These are phyloP conservation scores for Phytophthora hybrid DNA, from an alignment of 352 stramenopile genomes.

Conservation along the genomic window DNA sequence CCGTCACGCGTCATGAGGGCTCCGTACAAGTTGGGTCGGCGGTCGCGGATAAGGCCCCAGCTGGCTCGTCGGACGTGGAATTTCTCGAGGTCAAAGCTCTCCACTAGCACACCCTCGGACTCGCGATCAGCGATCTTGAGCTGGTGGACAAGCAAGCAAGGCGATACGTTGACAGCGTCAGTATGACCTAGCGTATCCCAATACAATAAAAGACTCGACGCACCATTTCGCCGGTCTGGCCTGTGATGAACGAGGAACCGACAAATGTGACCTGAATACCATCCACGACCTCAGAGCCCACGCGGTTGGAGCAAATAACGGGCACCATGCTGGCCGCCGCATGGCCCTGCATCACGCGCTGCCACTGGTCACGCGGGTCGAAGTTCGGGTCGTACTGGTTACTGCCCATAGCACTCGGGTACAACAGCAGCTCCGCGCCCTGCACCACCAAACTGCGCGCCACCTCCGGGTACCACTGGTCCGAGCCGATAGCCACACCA, in stretches of 20 bases:
- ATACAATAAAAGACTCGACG: neutral
- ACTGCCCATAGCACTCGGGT: conserved; percentile 83
- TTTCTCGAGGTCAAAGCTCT: conserved; percentile 89
- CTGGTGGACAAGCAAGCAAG: conserved; percentile 37
- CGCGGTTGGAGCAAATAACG: conserved; percentile 92
- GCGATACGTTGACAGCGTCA: neutral
- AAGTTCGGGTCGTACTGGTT: conserved; percentile 91
- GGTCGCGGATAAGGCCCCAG: conserved; percentile 90
- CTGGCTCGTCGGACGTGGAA: conserved; percentile 87
- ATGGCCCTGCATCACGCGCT: conserved; percentile 93
- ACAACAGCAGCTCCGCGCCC: conserved; percentile 89
- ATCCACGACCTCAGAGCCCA: conserved; percentile 84
- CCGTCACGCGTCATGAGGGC: conserved; percentile 86
- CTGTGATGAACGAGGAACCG: conserved; percentile 93
- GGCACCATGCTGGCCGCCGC: conserved; percentile 91
- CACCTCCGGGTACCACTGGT: conserved; percentile 94
- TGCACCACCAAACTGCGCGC: conserved; percentile 88
- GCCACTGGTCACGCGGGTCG: conserved; percentile 91
- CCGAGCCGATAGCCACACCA: conserved; percentile 91
- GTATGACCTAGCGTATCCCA: neutral
- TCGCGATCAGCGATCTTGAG: conserved; percentile 90
- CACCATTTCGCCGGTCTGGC: conserved; percentile 92
- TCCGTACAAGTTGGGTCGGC: conserved; percentile 86
- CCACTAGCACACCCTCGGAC: conserved; percentile 87
- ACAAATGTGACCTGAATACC: conserved; percentile 92